phyloP scores from a whole-genome alignment of 2,329 filamentous ascomycete species.

The Cylindrodendrum hubeiense region DNA sequence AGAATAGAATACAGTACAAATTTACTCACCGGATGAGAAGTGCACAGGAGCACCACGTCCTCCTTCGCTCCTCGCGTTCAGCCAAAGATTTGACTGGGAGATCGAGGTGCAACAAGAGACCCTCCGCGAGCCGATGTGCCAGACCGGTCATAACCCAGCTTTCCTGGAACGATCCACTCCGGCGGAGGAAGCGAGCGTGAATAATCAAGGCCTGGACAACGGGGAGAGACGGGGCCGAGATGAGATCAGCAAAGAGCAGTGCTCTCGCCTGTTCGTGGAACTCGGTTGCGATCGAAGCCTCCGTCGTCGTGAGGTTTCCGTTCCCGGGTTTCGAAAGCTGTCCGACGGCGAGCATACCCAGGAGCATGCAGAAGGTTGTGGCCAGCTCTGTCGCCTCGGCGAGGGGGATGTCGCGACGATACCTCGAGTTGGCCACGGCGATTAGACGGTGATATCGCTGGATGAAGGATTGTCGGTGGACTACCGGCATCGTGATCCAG shows the following conservation, averaged over 20 bases:
- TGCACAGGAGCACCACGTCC: slow-evolving; percentile 43
- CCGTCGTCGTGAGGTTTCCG: slow-evolving; percentile 17
- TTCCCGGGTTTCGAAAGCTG: slow-evolving; percentile 33
- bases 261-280: slow-evolving; percentile 41
- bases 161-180: slow-evolving; percentile 34
- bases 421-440: slow-evolving; percentile 44
- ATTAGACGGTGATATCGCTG: slow-evolving; percentile 44
- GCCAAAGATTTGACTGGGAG: slow-evolving; percentile 36
- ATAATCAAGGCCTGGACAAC: slow-evolving; percentile 43
- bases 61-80: slow-evolving; percentile 39
- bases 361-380: slow-evolving; percentile 38
- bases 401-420: slow-evolving; percentile 43
- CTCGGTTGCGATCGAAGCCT: slow-evolving; percentile 32
- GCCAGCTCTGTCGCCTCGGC: slow-evolving; percentile 43
- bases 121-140: slow-evolving; percentile 41
- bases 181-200: slow-evolving; percentile 40
- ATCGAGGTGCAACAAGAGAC: slow-evolving; percentile 39
- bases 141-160: slow-evolving; percentile 42
- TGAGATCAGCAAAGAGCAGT: slow-evolving; percentile 39
- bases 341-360: slow-evolving; percentile 44
- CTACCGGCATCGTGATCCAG: slow-evolving; percentile 41
- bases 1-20: not conserved
- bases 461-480: slow-evolving; percentile 40
- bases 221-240: slow-evolving; percentile 34
- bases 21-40: slow-evolving; percentile 32